These are phyloP conservation scores for Brassica incana DNA, from an alignment of 345 rosid genomes.

Conservation along the genomic window DNA sequence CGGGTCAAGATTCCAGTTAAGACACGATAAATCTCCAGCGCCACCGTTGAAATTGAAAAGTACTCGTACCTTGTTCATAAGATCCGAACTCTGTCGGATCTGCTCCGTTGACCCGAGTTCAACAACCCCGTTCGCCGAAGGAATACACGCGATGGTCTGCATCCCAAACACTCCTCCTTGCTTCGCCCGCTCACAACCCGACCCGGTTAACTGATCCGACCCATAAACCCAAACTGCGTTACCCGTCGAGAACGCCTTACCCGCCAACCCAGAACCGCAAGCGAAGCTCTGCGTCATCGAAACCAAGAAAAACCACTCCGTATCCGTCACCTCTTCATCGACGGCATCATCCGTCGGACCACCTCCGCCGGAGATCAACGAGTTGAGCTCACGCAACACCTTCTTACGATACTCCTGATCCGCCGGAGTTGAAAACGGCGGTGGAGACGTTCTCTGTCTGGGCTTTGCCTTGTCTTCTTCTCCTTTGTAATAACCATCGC, in stretches of 20 bases:
- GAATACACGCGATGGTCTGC: constrained; percentile 84
- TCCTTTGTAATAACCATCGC: constrained; percentile 93
- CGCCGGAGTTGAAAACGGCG: constrained; percentile 42
- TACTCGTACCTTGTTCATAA: constrained; percentile 69
- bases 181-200: constrained; percentile 75
- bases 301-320: constrained; percentile 95
- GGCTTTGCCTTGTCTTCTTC: constrained; percentile 65
- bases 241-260: constrained; percentile 63
- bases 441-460: constrained; percentile 38
- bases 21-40: constrained; percentile 50
- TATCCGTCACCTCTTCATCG: constrained; percentile 95
- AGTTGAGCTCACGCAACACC: constrained; percentile 81
- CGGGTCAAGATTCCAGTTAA: constrained; percentile 51
- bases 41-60: constrained; percentile 55
- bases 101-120: constrained; percentile 87
- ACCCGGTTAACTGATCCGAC: constrained; percentile 51
- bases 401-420: constrained; percentile 89
- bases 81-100: constrained; percentile 76
- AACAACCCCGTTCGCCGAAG: constrained; percentile 82
- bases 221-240: constrained; percentile 77
- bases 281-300: constrained; percentile 92
- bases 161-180: constrained; percentile 82
- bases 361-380: constrained; percentile 72
- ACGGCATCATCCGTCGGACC: constrained; percentile 55
- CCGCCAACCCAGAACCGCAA: constrained; percentile 75